phyloP scores from a whole-genome alignment of 2,329 filamentous ascomycete genomes.

The Sarocladium oryzae region DNA sequence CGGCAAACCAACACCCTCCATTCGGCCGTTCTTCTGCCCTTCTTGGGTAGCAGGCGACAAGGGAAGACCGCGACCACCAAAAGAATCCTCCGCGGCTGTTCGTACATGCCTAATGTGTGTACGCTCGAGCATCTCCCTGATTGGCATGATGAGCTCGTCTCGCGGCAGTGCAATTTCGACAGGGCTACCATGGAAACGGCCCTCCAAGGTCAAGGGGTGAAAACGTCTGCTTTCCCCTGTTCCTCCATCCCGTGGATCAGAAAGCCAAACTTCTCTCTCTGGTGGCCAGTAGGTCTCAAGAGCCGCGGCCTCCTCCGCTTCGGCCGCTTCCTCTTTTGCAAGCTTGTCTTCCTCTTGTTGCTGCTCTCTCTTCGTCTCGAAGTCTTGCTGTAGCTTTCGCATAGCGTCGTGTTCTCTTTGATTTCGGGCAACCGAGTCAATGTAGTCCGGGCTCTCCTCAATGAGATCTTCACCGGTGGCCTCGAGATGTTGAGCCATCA shows the following conservation, averaged over 20 bases:
- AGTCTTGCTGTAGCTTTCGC: constrained; percentile 51
- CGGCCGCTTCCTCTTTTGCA: constrained; percentile 25
- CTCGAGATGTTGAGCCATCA: neutral
- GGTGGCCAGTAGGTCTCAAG: constrained; percentile 11
- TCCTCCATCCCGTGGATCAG: constrained; percentile 27
- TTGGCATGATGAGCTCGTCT: constrained; percentile 61
- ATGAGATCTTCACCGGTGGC: constrained; percentile 31
- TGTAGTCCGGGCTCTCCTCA: constrained; percentile 28
- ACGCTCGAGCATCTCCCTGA: constrained; percentile 60
- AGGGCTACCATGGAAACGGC: constrained; percentile 68
- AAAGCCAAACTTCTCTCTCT: constrained; percentile 27
- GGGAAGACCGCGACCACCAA: constrained; percentile 72
- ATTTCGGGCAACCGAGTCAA: constrained; percentile 43
- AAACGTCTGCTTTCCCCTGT: constrained; percentile 40
- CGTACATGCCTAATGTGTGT: constrained; percentile 69
- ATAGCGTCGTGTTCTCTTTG: constrained; percentile 50
- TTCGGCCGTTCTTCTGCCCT: constrained; percentile 48
- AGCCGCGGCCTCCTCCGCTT: constrained; percentile 21
- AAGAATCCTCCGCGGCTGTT: constrained; percentile 62
- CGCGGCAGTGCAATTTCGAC: constrained; percentile 70
- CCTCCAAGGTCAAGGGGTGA: constrained; percentile 68
- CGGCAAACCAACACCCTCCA: constrained; percentile 59
- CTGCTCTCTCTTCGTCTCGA: constrained; percentile 37
- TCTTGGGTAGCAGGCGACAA: constrained; percentile 67
- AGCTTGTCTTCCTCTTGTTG: constrained; percentile 22